Conservation (phyloP, 163 green algal genomes). For the Coccomyxa subellipsoidea region DNA sequence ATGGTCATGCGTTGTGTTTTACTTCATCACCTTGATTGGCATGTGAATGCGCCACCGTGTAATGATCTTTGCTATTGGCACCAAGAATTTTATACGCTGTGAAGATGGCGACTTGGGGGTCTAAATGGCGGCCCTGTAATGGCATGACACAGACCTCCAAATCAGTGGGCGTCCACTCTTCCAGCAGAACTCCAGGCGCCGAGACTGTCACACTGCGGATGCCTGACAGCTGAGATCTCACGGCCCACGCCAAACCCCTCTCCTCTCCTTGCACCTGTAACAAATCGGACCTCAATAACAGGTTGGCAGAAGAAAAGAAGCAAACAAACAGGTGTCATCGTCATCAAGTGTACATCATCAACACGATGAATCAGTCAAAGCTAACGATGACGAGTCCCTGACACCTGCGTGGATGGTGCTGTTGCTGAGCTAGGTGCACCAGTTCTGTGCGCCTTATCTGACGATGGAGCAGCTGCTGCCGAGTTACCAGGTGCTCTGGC, state of each 20-base stretch:
- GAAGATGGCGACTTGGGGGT: background rate
- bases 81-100: background rate
- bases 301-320: background rate
- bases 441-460: background rate
- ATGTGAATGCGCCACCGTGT: no score
- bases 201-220: slow-evolving; percentile 58
- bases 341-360: no score
- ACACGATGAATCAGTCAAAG: no score
- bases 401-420: background rate
- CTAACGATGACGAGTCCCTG: no score
- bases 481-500: background rate
- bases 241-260: background rate
- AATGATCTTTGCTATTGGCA: background rate
- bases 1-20: no score
- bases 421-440: background rate
- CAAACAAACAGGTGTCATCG: no score
- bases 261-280: background rate
- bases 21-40: no score
- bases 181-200: slow-evolving; percentile 54
- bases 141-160: slow-evolving; percentile 29
- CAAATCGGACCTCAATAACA: background rate
- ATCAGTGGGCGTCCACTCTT: slow-evolving; percentile 40
- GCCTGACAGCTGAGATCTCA: slow-evolving; percentile 35
- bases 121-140: background rate
- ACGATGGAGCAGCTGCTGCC: background rate